phyloP scores from a whole-genome alignment of 2,329 filamentous ascomycete species.

The Xylaria multiplex region DNA sequence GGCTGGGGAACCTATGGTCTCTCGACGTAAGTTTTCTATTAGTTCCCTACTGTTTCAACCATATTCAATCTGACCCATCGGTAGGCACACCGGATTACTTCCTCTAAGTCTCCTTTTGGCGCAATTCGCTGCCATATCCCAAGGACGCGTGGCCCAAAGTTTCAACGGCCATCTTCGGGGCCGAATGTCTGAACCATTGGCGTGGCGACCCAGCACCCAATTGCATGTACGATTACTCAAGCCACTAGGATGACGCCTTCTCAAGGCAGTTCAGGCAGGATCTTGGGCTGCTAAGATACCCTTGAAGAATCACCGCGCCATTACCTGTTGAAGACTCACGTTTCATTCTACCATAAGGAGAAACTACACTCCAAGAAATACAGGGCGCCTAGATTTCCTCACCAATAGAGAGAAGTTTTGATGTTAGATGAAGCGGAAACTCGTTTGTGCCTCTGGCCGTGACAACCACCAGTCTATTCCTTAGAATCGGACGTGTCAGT shows the following conservation, averaged over 20 bases:
- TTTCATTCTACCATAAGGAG: constrained; percentile 22
- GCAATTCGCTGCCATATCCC: constrained; percentile 29
- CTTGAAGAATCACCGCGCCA: constrained; percentile 26
- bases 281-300: constrained; percentile 32
- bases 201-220: constrained; percentile 28
- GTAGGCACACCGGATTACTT: constrained; percentile 94
- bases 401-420: constrained; percentile 37
- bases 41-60: background rate
- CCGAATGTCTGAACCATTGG: constrained; percentile 27
- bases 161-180: constrained; percentile 30
- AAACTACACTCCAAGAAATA: constrained; percentile 31
- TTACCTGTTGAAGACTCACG: constrained; percentile 23
- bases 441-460: constrained; percentile 19
- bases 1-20: constrained; percentile 98
- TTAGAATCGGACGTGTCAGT: constrained; percentile 12
- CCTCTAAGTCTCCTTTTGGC: constrained; percentile 69
- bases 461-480: constrained; percentile 16
- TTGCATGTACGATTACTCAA: constrained; percentile 35
- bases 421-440: constrained; percentile 33
- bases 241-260: constrained; percentile 24
- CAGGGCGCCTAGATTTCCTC: constrained; percentile 35
- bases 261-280: constrained; percentile 29
- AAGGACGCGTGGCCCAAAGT: constrained; percentile 35
- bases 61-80: constrained; percentile 38
- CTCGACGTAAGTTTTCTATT: constrained; percentile 71